Conservation (phyloP, 805 yeast species). For the Lipomyces yamadae region DNA sequence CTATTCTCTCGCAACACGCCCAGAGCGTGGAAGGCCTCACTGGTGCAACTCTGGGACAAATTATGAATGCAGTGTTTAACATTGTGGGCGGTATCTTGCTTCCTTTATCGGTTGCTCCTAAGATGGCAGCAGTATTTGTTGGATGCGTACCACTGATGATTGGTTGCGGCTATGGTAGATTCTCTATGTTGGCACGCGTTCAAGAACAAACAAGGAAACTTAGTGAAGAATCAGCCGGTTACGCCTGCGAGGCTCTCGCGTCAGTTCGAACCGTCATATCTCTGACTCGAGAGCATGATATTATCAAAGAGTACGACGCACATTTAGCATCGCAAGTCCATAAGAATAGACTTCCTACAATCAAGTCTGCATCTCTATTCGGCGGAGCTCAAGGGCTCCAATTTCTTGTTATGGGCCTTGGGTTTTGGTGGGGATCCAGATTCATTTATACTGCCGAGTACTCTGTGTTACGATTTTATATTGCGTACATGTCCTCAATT, state of each 20-base stretch:
- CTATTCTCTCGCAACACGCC: slow-evolving; percentile 48
- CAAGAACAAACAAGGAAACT: slow-evolving; percentile 47
- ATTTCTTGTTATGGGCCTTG: slow-evolving; percentile 50
- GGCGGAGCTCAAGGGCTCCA: slow-evolving; percentile 26
- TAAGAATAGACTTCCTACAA: slow-evolving; percentile 8
- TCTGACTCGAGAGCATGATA: slow-evolving; percentile 50
- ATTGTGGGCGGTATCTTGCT: slow-evolving; percentile 49
- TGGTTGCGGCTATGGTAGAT: slow-evolving; percentile 50
- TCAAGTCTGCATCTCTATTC: slow-evolving; percentile 26
- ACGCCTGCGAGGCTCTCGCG: slow-evolving; percentile 50
- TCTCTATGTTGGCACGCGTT: slow-evolving; percentile 44
- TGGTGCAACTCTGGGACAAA: slow-evolving; percentile 51
- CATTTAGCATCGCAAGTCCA: slow-evolving; percentile 21
- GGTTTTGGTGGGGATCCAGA: slow-evolving; percentile 53
- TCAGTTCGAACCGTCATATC: slow-evolving; percentile 52
- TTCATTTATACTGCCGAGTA: slow-evolving; percentile 44
- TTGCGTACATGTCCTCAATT: slow-evolving; percentile 48
- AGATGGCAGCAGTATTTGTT: slow-evolving; percentile 49
- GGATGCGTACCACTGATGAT: slow-evolving; percentile 47
- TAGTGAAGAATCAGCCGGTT: slow-evolving; percentile 48
- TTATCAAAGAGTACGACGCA: slow-evolving; percentile 42
- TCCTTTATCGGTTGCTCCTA: slow-evolving; percentile 48
- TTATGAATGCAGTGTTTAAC: slow-evolving; percentile 45
- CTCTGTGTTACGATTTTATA: slow-evolving; percentile 46
- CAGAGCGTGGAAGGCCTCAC: slow-evolving; percentile 40